phyloP scores from a whole-genome alignment of 495 filamentous ascomycete species.

The Pseudoneurospora amorphoporcata region DNA sequence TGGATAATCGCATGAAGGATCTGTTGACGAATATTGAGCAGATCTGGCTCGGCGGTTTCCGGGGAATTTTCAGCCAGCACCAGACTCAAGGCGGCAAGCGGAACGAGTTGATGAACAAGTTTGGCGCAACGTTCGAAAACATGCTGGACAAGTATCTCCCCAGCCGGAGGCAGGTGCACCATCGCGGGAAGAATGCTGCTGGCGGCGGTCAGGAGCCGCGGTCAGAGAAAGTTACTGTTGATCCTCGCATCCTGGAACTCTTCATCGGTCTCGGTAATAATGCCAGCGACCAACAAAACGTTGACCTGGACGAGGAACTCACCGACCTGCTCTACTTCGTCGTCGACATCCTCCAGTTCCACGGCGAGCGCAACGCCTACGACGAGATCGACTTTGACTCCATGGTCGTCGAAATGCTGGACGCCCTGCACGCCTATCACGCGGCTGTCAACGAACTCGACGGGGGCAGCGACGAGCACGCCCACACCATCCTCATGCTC shows the following conservation, averaged over 20 bases:
- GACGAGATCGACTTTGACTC: constrained; percentile 95
- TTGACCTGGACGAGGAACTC: constrained; percentile 73
- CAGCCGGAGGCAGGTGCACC: constrained; percentile 50
- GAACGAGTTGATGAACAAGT: constrained; percentile 53
- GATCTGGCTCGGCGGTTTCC: constrained; percentile 91
- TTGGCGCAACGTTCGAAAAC: constrained; percentile 65
- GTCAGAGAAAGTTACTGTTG: constrained; percentile 45
- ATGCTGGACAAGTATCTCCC: constrained; percentile 83
- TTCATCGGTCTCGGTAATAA: constrained; percentile 72
- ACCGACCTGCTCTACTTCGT: constrained; percentile 92
- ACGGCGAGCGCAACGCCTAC: constrained; percentile 91
- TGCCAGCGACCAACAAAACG: constrained; percentile 34
- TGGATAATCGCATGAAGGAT: constrained; percentile 68
- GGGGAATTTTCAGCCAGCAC: constrained; percentile 75
- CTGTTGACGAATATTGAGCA: constrained; percentile 78
- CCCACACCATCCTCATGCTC: constrained; percentile 83
- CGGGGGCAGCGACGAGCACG: constrained; percentile 24
- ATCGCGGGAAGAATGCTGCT: constrained; percentile 33
- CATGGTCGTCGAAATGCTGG: constrained; percentile 73
- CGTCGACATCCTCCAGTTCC: constrained; percentile 91
- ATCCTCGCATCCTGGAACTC: constrained; percentile 70
- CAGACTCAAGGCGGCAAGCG: constrained; percentile 26
- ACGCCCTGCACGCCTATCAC: constrained; percentile 73
- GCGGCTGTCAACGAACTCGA: constrained; percentile 32
- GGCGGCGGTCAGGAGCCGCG: constrained; percentile 13